Evolutionary conservation across 75 land plant species (phyloP).

Genomic region (Ceratopteris richardii): DNA sequence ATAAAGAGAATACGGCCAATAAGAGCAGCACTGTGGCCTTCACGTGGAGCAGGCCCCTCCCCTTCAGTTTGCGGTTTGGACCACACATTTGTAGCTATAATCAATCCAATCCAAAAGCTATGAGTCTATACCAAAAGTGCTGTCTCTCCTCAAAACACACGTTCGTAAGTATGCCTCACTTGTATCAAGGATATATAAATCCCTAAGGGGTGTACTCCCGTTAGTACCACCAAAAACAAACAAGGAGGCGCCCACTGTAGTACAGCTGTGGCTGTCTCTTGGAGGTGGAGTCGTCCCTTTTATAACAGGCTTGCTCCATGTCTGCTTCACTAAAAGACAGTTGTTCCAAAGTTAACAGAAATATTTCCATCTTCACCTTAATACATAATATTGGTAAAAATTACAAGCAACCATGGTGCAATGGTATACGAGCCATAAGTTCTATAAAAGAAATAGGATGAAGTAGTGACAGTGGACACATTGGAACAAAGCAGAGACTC

Average conservation of each 20-base stretch:
- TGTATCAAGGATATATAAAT: conserved; percentile 81
- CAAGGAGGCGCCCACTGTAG: conserved; percentile 63
- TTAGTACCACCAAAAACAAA: conserved; percentile 97
- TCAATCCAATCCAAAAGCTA: no score
- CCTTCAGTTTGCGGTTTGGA: conserved; percentile 19
- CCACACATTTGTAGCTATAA: conserved; percentile 34
- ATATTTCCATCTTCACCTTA: no score
- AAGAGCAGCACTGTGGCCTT: conserved; percentile 71
- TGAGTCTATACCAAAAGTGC: no score
- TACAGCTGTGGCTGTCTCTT: conserved; percentile 91
- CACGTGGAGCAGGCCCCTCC: conserved; percentile 62
- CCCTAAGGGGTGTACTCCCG: conserved; percentile 71
- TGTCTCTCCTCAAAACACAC: no score
- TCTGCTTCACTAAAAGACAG: conserved; percentile 53
- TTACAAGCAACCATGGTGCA: no score
- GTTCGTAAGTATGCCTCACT: conserved; percentile 48
- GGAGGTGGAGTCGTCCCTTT: conserved; percentile 73
- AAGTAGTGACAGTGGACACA: no score
- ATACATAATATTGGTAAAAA: no score
- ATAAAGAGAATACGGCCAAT: conserved; percentile 50
- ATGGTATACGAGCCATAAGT: no score
- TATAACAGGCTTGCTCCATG: conserved; percentile 81
- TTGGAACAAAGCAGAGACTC: no score
- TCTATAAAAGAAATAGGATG: no score
- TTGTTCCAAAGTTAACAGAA: no score